phyloP scores from a whole-genome alignment of 164 flowering plant genomes.

The Tetracentron sinense region DNA sequence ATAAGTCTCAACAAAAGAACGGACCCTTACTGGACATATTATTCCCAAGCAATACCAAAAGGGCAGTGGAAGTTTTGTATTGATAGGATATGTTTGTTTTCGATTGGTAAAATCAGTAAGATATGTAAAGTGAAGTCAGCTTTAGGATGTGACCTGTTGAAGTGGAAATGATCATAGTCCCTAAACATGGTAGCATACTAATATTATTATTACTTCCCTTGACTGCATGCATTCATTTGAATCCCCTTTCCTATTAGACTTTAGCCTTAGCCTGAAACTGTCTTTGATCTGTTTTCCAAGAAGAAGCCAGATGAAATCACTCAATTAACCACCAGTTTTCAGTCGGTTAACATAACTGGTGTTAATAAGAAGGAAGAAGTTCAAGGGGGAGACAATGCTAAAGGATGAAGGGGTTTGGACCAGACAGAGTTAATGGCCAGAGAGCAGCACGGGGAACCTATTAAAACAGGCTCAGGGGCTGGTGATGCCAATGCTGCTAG shows the following conservation, averaged over 20 bases:
- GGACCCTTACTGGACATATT: too few relatives aligned
- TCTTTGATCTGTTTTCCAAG: constrained; percentile 1
- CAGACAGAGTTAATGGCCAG: neutral
- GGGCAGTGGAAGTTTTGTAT: too few relatives aligned
- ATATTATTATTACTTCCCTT: neutral
- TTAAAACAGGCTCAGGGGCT: neutral
- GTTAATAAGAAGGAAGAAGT: constrained; percentile 12
- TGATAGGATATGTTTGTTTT: too few relatives aligned
- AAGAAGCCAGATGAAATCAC: constrained; percentile 27
- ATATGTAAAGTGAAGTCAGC: too few relatives aligned
- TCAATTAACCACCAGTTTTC: constrained; percentile 9
- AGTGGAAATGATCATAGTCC: too few relatives aligned
- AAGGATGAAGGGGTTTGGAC: constrained; percentile 9
- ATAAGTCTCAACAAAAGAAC: too few relatives aligned
- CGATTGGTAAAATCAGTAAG: too few relatives aligned
- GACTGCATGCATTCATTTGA: neutral
- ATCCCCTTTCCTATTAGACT: neutral
- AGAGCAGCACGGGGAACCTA: constrained; percentile 15
- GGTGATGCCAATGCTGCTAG: neutral
- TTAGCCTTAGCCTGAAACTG: neutral
- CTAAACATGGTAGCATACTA: too few relatives aligned
- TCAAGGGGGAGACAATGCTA: constrained; percentile 4
- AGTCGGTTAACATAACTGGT: constrained; percentile 20
- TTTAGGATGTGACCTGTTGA: too few relatives aligned
- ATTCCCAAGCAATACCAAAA: too few relatives aligned